Percentiles rank a stretch among this genome's conserved stretches.
phyloP scores from a whole-genome alignment of 2,329 filamentous ascomycete genomes.

The Xylaria arbuscula region DNA sequence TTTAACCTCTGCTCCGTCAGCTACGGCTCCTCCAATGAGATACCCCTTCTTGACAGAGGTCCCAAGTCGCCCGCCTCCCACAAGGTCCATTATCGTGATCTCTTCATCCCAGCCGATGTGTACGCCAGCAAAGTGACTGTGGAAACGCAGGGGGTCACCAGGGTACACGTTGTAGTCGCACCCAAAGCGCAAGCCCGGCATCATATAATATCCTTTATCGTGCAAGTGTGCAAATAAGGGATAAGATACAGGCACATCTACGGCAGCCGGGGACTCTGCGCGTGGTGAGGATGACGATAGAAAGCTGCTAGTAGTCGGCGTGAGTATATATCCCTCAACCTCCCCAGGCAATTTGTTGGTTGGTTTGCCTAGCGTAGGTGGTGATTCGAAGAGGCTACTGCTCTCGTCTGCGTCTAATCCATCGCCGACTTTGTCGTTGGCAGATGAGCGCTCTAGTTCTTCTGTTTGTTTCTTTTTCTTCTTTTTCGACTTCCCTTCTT shows the following conservation, averaged over 20 bases:
- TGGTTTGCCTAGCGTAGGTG: conserved; percentile 28
- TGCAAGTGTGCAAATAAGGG: conserved; percentile 86
- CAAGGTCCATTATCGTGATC: conserved; percentile 84
- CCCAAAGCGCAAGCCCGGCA: conserved; percentile 92
- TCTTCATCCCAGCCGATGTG: conserved; percentile 88
- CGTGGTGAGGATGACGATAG: conserved; percentile 42
- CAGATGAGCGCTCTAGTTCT: conserved; percentile 5
- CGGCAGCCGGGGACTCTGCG: conserved; percentile 18
- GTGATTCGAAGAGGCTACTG: conserved; percentile 39
- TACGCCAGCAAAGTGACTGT: conserved; percentile 93
- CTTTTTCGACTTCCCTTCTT: conserved; percentile 32
- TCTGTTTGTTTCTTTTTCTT: conserved; percentile 29
- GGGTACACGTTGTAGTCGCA: conserved; percentile 96
- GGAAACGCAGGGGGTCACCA: conserved; percentile 92
- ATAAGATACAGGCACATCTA: conserved; percentile 65
- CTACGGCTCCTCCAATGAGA: conserved; percentile 75
- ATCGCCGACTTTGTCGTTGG: not conserved
- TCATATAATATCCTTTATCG: conserved; percentile 82
- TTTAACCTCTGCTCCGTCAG: not conserved
- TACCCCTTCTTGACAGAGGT: conserved; percentile 98
- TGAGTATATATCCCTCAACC: conserved; percentile 40
- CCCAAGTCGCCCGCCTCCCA: conserved; percentile 86
- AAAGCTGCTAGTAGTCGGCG: conserved; percentile 56
- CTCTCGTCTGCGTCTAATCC: conserved; percentile 29
- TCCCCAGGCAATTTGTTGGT: conserved; percentile 26